Evolutionary conservation across 371 early-diverging fungal genomes (phyloP).

Genomic region (Sporodiniella umbellata): DNA sequence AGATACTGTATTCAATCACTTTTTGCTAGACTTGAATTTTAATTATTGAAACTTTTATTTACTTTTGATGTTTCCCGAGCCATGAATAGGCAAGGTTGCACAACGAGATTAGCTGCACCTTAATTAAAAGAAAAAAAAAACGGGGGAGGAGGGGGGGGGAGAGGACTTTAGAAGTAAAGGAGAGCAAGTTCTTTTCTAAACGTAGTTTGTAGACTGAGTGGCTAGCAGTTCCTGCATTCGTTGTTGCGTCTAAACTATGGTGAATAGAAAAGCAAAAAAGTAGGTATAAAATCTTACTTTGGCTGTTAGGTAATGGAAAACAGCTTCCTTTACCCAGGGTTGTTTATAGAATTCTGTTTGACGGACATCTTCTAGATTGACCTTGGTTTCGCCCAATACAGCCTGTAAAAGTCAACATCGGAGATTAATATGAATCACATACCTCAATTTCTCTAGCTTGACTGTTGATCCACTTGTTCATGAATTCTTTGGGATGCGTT

Average conservation of each 20-base stretch:
- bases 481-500: slow-evolving; percentile 81
- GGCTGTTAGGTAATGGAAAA: slow-evolving; percentile 80
- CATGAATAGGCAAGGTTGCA: too few relatives aligned
- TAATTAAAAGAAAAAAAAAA: neutral
- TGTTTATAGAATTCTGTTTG: slow-evolving; percentile 81
- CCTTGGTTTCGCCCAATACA: slow-evolving; percentile 80
- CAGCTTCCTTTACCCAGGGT: slow-evolving; percentile 87
- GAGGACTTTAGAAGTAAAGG: too few relatives aligned
- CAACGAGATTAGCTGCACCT: neutral
- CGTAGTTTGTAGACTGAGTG: slow-evolving; percentile 17
- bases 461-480: slow-evolving; percentile 88
- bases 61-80: too few relatives aligned
- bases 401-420: slow-evolving; percentile 18
- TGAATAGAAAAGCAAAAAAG: too few relatives aligned
- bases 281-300: too few relatives aligned
- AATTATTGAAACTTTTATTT: too few relatives aligned
- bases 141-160: neutral
- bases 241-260: slow-evolving; percentile 50
- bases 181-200: neutral
- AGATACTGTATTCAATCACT: too few relatives aligned
- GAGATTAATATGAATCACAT: neutral
- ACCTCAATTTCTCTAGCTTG: slow-evolving; percentile 90
- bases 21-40: too few relatives aligned
- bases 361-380: slow-evolving; percentile 82
- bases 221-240: slow-evolving; percentile 49